Evolutionary conservation across 345 rosid species (phyloP).

Genomic region (Balakata baccata): DNA sequence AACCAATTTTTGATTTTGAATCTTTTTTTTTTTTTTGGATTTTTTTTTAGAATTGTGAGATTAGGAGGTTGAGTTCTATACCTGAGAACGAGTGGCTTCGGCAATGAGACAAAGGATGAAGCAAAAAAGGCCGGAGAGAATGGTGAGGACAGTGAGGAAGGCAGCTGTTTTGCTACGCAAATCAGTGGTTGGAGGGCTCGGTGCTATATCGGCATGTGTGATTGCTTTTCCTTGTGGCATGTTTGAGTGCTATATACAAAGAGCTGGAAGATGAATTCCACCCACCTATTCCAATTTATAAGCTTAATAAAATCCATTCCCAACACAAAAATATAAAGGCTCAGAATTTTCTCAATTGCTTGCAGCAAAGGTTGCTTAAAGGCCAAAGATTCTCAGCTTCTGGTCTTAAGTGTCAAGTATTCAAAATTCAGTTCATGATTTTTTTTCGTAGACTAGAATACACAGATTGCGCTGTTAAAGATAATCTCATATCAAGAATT

Average conservation of each 20-base stretch:
- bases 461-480: too few species aligned
- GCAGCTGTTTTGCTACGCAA: constrained; percentile 70
- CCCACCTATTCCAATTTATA: too few species aligned
- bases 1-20: too few species aligned
- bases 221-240: constrained; percentile 56
- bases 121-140: constrained; percentile 67
- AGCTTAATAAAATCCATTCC: background rate
- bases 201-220: constrained; percentile 83
- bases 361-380: constrained; percentile 88
- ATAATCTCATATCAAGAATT: too few species aligned
- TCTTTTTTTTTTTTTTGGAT: too few species aligned
- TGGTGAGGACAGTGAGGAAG: constrained; percentile 46
- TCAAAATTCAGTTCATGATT: constrained; percentile 29
- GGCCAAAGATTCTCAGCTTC: constrained; percentile 63
- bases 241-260: background rate
- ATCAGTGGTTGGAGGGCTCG: constrained; percentile 45
- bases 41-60: background rate
- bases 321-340: background rate
- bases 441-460: too few species aligned
- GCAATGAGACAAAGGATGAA: constrained; percentile 79
- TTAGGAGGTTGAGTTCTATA: constrained; percentile 13
- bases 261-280: too few species aligned
- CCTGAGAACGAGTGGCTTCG: constrained; percentile 89
- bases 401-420: constrained; percentile 28
- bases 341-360: constrained; percentile 57